These are phyloP conservation scores for Penicillium sp. DNA, from an alignment of 2,329 filamentous ascomycete species.

Conservation along the genomic window DNA sequence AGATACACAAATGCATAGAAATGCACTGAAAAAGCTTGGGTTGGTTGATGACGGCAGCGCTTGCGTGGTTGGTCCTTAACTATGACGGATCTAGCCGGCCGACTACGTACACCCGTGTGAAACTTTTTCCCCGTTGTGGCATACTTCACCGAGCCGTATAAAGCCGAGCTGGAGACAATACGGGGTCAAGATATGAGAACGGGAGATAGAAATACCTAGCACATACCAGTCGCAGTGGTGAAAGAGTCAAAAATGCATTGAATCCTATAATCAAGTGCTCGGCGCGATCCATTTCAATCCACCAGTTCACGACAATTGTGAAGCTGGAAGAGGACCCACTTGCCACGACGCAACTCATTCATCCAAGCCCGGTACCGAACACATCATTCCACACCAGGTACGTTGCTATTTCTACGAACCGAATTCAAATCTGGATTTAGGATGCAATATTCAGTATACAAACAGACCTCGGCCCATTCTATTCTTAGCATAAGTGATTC, in stretches of 20 bases:
- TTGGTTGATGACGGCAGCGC: conserved; percentile 26
- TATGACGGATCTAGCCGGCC: conserved; percentile 24
- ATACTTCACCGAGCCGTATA: conserved; percentile 7
- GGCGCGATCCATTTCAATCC: neutral
- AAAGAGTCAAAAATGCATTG: neutral
- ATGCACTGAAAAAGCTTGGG: conserved; percentile 26
- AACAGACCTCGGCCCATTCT: neutral
- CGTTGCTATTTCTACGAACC: neutral
- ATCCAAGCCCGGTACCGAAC: neutral
- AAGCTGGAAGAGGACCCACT: conserved; percentile 3
- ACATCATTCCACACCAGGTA: neutral
- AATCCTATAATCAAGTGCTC: no score
- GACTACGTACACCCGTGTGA: conserved; percentile 19
- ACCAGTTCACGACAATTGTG: neutral
- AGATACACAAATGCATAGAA: conserved; percentile 4
- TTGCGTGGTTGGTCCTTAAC: conserved; percentile 23
- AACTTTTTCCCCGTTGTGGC: conserved; percentile 1
- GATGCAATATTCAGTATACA: neutral
- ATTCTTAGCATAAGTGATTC: neutral
- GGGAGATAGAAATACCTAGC: no score
- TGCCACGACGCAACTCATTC: conserved; percentile 10
- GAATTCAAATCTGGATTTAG: neutral
- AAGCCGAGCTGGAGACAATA: neutral
- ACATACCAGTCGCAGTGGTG: neutral
- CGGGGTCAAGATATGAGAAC: neutral